Conservation (phyloP, 2,329 filamentous ascomycete species). For the Gyromitra esculenta region DNA sequence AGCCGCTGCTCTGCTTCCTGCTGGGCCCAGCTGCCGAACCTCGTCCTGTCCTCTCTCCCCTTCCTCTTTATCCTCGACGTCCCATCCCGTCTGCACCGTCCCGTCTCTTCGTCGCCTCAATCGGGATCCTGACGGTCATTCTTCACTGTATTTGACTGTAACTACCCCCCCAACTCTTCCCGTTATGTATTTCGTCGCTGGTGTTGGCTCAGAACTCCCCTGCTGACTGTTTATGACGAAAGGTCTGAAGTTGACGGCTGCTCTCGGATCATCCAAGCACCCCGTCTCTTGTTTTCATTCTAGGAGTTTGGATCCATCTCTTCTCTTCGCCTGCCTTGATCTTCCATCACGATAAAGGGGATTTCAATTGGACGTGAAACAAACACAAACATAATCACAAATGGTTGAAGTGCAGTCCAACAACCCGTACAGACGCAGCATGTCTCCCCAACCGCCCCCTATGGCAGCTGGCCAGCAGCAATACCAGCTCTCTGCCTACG, state of each 20-base stretch:
- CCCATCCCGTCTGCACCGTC: conserved; percentile 27
- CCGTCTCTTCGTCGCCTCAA: conserved; percentile 25
- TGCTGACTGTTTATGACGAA: conserved; percentile 42
- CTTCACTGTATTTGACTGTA: conserved; percentile 44
- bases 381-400: conserved; percentile 17
- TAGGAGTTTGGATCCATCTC: not conserved
- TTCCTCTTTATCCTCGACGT: conserved; percentile 38
- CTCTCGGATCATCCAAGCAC: conserved; percentile 10
- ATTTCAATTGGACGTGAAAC: conserved; percentile 21
- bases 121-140: conserved; percentile 32
- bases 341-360: conserved; percentile 11
- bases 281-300: conserved; percentile 2
- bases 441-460: conserved; percentile 43
- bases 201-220: conserved; percentile 9
- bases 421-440: conserved; percentile 53
- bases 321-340: not conserved
- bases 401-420: conserved; percentile 54
- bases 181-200: not conserved
- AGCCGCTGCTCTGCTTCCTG: conserved; percentile 17
- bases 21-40: conserved; percentile 25
- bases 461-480: conserved; percentile 43
- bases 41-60: conserved; percentile 9
- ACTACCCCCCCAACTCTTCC: conserved; percentile 16
- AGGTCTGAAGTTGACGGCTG: conserved; percentile 30
- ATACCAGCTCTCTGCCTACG: conserved; percentile 40